Evolutionary conservation across 192 early-diverging fungal species (phyloP), one percentile per base, ranked within the genome.

Genomic region (Neocallimastix lanati): DNA sequence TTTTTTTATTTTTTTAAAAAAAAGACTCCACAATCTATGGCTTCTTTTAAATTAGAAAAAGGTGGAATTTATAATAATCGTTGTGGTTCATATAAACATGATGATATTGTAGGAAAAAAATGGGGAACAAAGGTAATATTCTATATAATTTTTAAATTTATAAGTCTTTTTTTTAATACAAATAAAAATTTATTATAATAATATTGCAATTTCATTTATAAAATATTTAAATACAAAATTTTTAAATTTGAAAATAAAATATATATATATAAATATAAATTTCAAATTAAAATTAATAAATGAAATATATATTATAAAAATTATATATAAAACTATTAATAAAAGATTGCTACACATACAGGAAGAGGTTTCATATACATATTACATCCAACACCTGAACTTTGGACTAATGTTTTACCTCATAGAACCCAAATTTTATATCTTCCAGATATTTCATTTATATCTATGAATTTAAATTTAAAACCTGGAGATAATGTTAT

Each of bases 351-450:
- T 27, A 90, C 92, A 29, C 80, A 81, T 28, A 88, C 85, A 21
- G 90, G 89, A 27, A 88, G 85, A 78, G 94, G 93, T 13, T 95
- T 92, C 80, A 86, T 97, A 14, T 95, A 93, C 80, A 83, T 99
- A 27, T 87, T 99, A 27, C 90, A 94, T 76, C 95, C 96, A 13
- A 96, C 96, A 1, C 97, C 97, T 1, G 97, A 96, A 81, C 89
- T 99, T 29, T 99, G 97, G 97, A 99, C 97, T 0, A 85, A 90
- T 77, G 88, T 90, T 13, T 86, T 99, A 21, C 95, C 96, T 16
- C 97, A 99, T 82, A 89, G 97, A 58, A 99, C 97, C 15, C 97
- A 99, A 85, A 99, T 99, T 67, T 85, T 99, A 28, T 99, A 99
- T 81, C 83, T 93, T 78, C 92, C 96, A 27, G 97, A 99, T 82